Base-by-base conservation (phyloP, 495 filamentous ascomycete species). In the Tetracladium marchalianum region DNA sequence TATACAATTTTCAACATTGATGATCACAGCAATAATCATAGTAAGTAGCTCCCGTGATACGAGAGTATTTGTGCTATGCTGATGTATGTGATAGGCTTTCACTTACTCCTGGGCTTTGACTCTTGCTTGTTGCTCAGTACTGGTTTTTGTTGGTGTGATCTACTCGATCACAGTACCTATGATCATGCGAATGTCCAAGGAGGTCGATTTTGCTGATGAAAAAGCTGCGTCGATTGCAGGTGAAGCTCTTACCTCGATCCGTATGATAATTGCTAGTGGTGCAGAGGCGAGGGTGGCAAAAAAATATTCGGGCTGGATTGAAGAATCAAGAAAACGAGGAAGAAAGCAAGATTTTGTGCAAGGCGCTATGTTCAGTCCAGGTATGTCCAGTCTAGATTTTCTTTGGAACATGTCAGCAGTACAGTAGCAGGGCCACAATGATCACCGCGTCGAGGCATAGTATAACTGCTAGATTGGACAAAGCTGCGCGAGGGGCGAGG, bases 241-340 rank as follows among this genome's bases (percentile, higher is more conserved):
- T 44, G 80, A 81, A 49, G 63, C 68, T 1, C 68, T 79, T 34
- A 55, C 66, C 12, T 75, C 74, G 3, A 67, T 81, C 16, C 60
- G 77, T 35, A 81, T 82, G 61, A 65, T 83, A 34, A 68, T 73
- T 19, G 81, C 80, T 8, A 82, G 78, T 47, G 78, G 80, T 15
- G 80, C 79, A 0, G 76, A 82, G 51, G 51, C 52, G 11, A 74
- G 70, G 43, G 70, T 81, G 54, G 58, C 67, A 1, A 65, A 52
- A 27, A 71, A 69, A 43, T 82, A 81, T 55, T 48, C 61, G 3
- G 58, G 55, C 0, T 78, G 75, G 69, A 64, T 86, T 5, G 68
- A 77, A 33, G 73, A 80, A 46, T 72, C 80, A 2, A 70, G 65
- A 12, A 66, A 62, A 11, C 66, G 72, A 24, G 81, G 80, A 0